Evolutionary conservation across 768 basidiomycete species (phyloP).

Genomic region (Tylopilus rubrobrunneus): DNA sequence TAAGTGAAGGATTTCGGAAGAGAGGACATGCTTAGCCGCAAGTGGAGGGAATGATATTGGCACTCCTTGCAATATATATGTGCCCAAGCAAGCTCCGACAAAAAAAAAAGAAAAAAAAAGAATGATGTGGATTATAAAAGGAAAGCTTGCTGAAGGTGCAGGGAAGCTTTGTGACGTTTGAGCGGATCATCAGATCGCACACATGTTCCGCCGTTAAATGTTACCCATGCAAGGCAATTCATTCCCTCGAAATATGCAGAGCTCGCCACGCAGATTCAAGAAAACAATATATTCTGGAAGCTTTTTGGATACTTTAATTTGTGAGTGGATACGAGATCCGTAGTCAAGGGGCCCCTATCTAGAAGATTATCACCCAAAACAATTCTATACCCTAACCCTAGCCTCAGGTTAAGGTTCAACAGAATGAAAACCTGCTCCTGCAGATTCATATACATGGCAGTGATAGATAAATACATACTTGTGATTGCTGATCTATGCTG

Average conservation of each 20-base stretch:
- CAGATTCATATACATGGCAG: constrained; percentile 8
- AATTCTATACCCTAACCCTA: not conserved
- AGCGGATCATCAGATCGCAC: not conserved
- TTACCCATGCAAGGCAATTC: not conserved
- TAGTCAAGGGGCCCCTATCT: too few species aligned
- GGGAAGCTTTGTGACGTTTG: not conserved
- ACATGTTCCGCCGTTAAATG: not conserved
- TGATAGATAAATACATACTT: constrained; percentile 22
- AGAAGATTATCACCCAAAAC: not conserved
- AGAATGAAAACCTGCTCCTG: too few species aligned
- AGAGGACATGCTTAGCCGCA: constrained; percentile 40
- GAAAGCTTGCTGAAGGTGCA: not conserved
- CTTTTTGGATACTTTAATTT: not conserved
- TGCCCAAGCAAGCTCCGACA: constrained; percentile 1
- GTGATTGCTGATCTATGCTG: constrained; percentile 19
- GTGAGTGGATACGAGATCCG: too few species aligned
- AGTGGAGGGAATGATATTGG: too few species aligned
- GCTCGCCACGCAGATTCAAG: not conserved
- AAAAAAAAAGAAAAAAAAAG: not conserved
- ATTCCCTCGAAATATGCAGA: not conserved
- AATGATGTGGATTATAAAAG: not conserved
- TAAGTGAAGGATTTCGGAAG: constrained; percentile 41
- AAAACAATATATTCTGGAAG: not conserved
- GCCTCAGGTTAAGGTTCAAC: not conserved
- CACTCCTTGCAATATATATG: not conserved